Conservation (phyloP, 352 stramenopile genomes). For the Phytopythium litorale region DNA sequence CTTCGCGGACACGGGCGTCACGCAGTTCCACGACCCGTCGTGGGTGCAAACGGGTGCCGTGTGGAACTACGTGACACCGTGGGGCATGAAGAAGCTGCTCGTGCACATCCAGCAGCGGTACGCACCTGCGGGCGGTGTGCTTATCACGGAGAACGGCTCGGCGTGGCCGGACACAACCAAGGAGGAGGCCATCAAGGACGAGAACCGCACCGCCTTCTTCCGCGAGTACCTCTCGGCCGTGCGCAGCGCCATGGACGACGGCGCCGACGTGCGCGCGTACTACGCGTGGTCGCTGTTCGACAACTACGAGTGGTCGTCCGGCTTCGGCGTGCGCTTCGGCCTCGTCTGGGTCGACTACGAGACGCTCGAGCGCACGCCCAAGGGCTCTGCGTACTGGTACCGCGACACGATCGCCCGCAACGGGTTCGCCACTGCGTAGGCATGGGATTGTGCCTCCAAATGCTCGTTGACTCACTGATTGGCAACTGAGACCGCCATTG, state of each 20-base stretch:
- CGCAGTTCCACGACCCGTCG: constrained; percentile 31
- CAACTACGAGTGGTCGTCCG: constrained; percentile 89
- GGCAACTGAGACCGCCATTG: no score
- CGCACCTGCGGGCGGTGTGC: constrained; percentile 60
- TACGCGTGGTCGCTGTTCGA: constrained; percentile 90
- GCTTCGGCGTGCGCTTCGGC: constrained; percentile 44
- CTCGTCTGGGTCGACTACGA: constrained; percentile 48
- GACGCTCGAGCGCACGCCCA: constrained; percentile 48
- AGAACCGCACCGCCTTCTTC: constrained; percentile 78
- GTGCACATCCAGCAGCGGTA: constrained; percentile 89
- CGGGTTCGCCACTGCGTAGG: no score
- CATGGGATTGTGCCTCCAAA: no score
- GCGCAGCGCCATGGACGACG: constrained; percentile 38
- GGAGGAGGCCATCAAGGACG: constrained; percentile 68
- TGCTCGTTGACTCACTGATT: no score
- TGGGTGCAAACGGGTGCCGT: constrained; percentile 84
- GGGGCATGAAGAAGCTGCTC: constrained; percentile 88
- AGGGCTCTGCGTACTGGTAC: constrained; percentile 51
- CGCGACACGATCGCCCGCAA: constrained; percentile 36
- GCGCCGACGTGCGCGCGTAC: constrained; percentile 68
- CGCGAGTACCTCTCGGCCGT: constrained; percentile 80
- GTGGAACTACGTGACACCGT: constrained; percentile 67
- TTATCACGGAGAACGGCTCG: constrained; percentile 93
- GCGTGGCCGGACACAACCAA: constrained; percentile 63
- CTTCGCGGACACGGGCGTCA: constrained; percentile 40